Evolutionary conservation across 495 filamentous ascomycete species (phyloP).

Genomic region (Gamarada debralockiae): DNA sequence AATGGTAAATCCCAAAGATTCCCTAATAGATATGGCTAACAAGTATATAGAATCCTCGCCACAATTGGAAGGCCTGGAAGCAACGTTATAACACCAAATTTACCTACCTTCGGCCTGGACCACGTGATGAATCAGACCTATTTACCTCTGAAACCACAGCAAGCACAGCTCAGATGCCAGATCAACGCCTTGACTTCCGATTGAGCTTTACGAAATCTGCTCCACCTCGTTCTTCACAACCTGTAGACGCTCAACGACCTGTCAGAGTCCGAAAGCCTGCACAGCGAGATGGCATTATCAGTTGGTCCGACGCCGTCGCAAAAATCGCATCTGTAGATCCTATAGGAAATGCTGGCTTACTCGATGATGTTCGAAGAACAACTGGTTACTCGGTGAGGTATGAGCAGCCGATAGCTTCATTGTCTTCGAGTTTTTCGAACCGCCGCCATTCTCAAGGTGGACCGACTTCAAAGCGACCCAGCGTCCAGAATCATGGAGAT

Average conservation of each 20-base stretch:
- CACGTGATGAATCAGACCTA: conserved; percentile 5
- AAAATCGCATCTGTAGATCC: conserved; percentile 21
- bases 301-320: conserved; percentile 23
- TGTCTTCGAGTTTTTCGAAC: background rate
- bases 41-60: conserved; percentile 5
- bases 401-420: background rate
- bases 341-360: conserved; percentile 16
- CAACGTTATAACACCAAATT: conserved; percentile 11
- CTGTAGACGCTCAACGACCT: background rate
- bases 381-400: background rate
- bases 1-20: conserved; percentile 9
- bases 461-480: background rate
- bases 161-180: background rate
- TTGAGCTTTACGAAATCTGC: background rate
- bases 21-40: background rate
- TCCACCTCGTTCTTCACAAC: background rate
- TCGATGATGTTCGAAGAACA: conserved; percentile 12
- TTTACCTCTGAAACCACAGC: conserved; percentile 8
- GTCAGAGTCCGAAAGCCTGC: conserved; percentile 18
- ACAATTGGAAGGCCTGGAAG: conserved; percentile 9
- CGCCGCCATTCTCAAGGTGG: background rate
- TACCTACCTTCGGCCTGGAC: conserved; percentile 4
- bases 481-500: background rate
- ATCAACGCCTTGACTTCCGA: background rate
- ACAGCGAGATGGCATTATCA: conserved; percentile 22